These are phyloP conservation scores for Medakamo hakoo DNA, from an alignment of 139 green algal species.

Conservation along the genomic window DNA sequence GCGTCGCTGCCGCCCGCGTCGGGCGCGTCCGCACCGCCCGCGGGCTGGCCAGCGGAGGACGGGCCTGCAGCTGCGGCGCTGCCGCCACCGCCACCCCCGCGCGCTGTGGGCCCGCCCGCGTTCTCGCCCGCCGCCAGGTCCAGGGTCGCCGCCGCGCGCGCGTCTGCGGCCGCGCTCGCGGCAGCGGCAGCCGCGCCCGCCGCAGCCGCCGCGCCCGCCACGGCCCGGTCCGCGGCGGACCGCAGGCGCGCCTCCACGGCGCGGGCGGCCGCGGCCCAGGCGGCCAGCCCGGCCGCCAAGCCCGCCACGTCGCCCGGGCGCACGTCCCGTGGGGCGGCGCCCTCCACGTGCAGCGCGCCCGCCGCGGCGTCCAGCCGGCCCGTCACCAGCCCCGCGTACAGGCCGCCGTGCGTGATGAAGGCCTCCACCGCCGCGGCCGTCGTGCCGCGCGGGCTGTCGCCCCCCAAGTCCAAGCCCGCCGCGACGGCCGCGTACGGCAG, in stretches of 20 bases:
- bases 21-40: too few species aligned
- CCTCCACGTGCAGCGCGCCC: constrained; percentile 29
- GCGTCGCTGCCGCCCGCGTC: too few species aligned
- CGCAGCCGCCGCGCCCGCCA: neutral
- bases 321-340: constrained; percentile 39
- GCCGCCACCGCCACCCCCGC: too few species aligned
- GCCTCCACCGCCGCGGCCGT: constrained; percentile 91
- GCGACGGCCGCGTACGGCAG: constrained; percentile 52
- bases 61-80: neutral
- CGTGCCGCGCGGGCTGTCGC: too few species aligned
- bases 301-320: constrained; percentile 21
- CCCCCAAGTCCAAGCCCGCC: constrained; percentile 39
- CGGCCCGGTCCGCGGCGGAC: neutral
- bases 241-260: constrained; percentile 9
- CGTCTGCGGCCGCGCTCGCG: neutral
- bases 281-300: constrained; percentile 23
- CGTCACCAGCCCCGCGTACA: constrained; percentile 50
- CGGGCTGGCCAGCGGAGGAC: too few species aligned
- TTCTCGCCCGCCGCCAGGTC: neutral
- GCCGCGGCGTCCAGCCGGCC: constrained; percentile 57
- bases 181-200: neutral
- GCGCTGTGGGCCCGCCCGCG: too few species aligned
- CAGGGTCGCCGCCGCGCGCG: too few species aligned
- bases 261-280: constrained; percentile 23
- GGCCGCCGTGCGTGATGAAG: constrained; percentile 80